Evolutionary conservation across 2,329 filamentous ascomycete species (phyloP).

Genomic region (Fusarium verrucosum): DNA sequence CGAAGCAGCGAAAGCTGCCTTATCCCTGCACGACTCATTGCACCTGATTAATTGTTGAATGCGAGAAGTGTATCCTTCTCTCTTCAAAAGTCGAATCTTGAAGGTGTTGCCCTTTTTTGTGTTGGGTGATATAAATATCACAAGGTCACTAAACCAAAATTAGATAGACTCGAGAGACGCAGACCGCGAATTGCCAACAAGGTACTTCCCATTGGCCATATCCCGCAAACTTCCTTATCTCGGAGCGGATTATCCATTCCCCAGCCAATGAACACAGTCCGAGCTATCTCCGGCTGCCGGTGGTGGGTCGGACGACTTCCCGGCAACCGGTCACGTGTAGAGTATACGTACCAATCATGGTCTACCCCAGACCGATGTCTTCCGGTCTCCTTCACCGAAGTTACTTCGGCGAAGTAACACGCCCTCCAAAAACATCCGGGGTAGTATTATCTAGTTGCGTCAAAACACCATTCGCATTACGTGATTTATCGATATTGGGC

Average conservation of each 20-base stretch:
- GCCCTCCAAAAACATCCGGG: slow-evolving; percentile 28
- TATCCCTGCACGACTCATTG: slow-evolving; percentile 31
- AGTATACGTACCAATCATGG: slow-evolving; percentile 2
- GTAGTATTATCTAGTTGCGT: slow-evolving; percentile 22
- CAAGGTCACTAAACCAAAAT: neutral
- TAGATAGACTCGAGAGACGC: neutral
- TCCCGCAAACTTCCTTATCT: slow-evolving; percentile 9
- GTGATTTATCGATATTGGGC: slow-evolving; percentile 2
- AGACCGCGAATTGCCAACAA: slow-evolving; percentile 24
- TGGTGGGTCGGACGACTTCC: slow-evolving; percentile 23
- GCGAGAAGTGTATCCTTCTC: neutral
- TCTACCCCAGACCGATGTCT: slow-evolving; percentile 23
- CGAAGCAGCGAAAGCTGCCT: slow-evolving; percentile 34
- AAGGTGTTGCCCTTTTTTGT: neutral
- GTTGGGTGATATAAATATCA: slow-evolving; percentile 15
- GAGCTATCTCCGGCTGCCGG: slow-evolving; percentile 14
- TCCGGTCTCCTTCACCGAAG: slow-evolving; percentile 16
- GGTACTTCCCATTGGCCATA: slow-evolving; percentile 12
- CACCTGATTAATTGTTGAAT: neutral
- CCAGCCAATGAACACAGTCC: neutral
- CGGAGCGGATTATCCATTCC: slow-evolving; percentile 12
- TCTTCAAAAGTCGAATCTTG: neutral
- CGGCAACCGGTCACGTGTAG: slow-evolving; percentile 32
- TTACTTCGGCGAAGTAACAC: slow-evolving; percentile 17
- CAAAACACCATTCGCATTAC: slow-evolving; percentile 13